Evolutionary conservation across 2,329 filamentous ascomycete species (phyloP), one percentile per base, ranked within the genome.

Genomic region (Paraphaeosphaeria sporulosa): DNA sequence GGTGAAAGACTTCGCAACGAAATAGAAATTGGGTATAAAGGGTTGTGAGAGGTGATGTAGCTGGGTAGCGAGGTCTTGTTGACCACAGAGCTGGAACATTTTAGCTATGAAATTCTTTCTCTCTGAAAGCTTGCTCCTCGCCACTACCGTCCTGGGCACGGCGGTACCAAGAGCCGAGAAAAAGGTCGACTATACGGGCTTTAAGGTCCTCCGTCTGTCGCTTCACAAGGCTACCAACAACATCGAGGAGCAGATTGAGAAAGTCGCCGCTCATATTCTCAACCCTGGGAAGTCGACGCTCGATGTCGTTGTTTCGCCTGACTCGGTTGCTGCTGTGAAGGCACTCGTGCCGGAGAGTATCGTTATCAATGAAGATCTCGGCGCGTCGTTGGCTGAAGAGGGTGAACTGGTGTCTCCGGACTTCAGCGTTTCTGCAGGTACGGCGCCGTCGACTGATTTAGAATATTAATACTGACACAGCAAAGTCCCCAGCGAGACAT

Each of bases 181-280:
- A 60, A 75, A 75, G 62, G 63, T 77, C 54, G 73, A 76, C 59
- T 78, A 78, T 62, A 70, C 64, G 62, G 75, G 75, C 60, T 77
- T 74, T 69, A 76, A 76, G 64, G 69, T 75, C 15, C 57, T 78
- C 17, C 74, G 75, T 42, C 56, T 78, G 32, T 50, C 61, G 13
- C 59, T 68, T 13, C 51, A 59, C 2, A 63, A 71, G n/a, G 63
- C 68, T 47, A 63, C 59, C 32, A 60, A 63, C 17, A 63, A 68
- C 32, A 60, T 75, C 15, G 70, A 74, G 56, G 64, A 62, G 21
- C 60, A 75, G 53, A 66, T 78, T 40, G 72, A 76, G 55, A 60
- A 69, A 50, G 61, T 78, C 25, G 71, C 72, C 13, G 67, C 73
- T 19, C 73, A 76, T 57, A 52, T 76, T 9, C 62, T 76, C 54